phyloP scores from a whole-genome alignment of 139 green algal genomes.

The Chlorella vulgaris region DNA sequence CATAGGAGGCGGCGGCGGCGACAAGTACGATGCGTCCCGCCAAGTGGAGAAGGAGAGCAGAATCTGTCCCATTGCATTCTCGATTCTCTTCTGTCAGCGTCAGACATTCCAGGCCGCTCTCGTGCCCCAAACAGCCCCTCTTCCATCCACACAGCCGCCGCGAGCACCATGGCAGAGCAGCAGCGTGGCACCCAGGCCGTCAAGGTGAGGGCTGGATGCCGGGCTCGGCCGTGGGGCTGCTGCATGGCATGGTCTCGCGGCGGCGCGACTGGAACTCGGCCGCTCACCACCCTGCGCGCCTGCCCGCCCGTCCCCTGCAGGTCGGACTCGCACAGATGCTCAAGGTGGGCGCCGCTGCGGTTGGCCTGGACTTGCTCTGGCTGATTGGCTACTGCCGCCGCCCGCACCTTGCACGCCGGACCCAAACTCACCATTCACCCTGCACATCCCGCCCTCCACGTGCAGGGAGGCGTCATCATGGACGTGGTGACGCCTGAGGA shows the following conservation, averaged over 20 bases:
- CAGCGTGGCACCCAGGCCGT: conserved; percentile 32
- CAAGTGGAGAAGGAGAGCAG: too few relatives aligned
- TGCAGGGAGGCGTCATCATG: conserved; percentile 97
- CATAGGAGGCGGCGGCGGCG: too few relatives aligned
- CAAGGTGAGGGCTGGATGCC: not conserved
- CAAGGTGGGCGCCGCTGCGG: conserved; percentile 55
- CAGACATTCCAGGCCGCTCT: too few relatives aligned
- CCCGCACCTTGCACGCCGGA: not conserved
- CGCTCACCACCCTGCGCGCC: not conserved
- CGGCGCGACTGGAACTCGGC: not conserved
- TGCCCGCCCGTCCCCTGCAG: conserved; percentile 53
- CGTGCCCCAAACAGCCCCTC: too few relatives aligned
- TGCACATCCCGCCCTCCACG: not conserved
- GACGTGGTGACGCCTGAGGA: conserved; percentile 98
- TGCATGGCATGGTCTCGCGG: not conserved
- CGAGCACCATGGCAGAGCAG: conserved; percentile 22
- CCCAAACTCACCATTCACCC: not conserved
- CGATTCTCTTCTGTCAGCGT: too few relatives aligned
- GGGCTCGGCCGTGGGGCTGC: not conserved
- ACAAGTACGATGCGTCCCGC: too few relatives aligned
- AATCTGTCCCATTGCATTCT: too few relatives aligned
- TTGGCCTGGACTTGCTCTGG: not conserved
- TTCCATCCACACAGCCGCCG: not conserved
- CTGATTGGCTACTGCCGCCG: not conserved
- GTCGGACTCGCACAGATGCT: conserved; percentile 98